These are phyloP conservation scores for Phaeosphaeria sp. DNA, from an alignment of 2,329 filamentous ascomycete genomes.

Conservation along the genomic window DNA sequence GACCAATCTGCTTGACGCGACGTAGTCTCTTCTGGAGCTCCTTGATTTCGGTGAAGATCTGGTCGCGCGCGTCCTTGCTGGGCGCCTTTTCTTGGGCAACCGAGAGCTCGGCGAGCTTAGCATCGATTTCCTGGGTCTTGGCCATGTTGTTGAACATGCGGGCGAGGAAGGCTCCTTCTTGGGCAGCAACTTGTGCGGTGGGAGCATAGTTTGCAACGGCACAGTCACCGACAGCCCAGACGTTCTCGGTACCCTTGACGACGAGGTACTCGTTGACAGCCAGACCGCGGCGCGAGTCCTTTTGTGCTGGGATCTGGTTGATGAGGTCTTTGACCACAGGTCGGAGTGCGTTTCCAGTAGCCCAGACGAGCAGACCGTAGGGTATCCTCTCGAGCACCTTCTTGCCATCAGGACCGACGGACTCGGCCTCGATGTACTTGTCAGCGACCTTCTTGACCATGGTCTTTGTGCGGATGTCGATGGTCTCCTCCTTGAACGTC, in stretches of 20 bases:
- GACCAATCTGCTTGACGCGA: slow-evolving; percentile 91
- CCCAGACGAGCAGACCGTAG: slow-evolving; percentile 97
- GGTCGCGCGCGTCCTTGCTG: slow-evolving; percentile 65
- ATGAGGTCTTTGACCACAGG: slow-evolving; percentile 91
- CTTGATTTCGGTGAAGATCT: slow-evolving; percentile 78
- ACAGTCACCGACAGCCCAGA: slow-evolving; percentile 98
- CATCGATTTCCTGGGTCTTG: slow-evolving; percentile 85
- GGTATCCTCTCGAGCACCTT: slow-evolving; percentile 84
- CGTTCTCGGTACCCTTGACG: slow-evolving; percentile 93
- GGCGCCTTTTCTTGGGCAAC: slow-evolving; percentile 69
- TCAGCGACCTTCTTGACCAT: slow-evolving; percentile 98
- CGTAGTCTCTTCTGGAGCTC: slow-evolving; percentile 84
- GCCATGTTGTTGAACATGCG: slow-evolving; percentile 99
- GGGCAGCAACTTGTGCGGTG: slow-evolving; percentile 93
- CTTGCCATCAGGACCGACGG: slow-evolving; percentile 79
- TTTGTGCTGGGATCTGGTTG: slow-evolving; percentile 89
- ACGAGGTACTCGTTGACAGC: slow-evolving; percentile 99
- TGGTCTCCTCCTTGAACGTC: slow-evolving; percentile 98
- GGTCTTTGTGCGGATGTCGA: slow-evolving; percentile 96
- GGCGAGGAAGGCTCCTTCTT: slow-evolving; percentile 94
- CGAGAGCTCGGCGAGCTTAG: slow-evolving; percentile 74
- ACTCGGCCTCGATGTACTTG: slow-evolving; percentile 90
- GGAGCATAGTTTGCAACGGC: slow-evolving; percentile 97
- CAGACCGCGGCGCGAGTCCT: slow-evolving; percentile 91
- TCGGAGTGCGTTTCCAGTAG: slow-evolving; percentile 93